phyloP scores from a whole-genome alignment of 495 filamentous ascomycete genomes.

The Lepraria neglecta region DNA sequence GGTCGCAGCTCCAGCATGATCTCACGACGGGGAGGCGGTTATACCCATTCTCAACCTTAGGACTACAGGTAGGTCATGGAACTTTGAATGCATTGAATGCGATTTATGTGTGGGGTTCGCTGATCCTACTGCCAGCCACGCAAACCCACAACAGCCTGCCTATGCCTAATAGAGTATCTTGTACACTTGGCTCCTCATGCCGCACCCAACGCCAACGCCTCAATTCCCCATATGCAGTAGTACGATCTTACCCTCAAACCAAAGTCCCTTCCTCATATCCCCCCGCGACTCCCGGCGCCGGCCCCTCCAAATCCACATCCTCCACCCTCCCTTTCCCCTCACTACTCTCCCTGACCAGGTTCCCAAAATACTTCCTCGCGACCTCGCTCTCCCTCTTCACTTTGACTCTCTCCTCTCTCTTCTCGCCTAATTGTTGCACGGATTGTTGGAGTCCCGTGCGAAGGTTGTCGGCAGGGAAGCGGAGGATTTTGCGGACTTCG shows the following conservation, averaged over 20 bases:
- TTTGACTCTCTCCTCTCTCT: slow-evolving; percentile 73
- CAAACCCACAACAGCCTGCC: neutral
- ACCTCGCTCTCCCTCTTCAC: slow-evolving; percentile 66
- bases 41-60: too few relatives aligned
- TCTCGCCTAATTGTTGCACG: slow-evolving; percentile 70
- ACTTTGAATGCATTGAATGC: too few relatives aligned
- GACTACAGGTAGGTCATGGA: too few relatives aligned
- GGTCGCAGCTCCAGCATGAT: too few relatives aligned
- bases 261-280: slow-evolving; percentile 27
- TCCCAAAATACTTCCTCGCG: slow-evolving; percentile 79
- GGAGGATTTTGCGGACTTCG: slow-evolving; percentile 80
- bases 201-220: neutral
- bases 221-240: too few relatives aligned
- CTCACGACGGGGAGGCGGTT: too few relatives aligned
- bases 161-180: neutral
- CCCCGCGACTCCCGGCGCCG: slow-evolving; percentile 43
- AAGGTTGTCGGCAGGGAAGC: slow-evolving; percentile 74
- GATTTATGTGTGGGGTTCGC: neutral
- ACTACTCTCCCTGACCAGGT: slow-evolving; percentile 69
- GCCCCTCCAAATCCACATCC: slow-evolving; percentile 72
- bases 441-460: slow-evolving; percentile 70
- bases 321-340: slow-evolving; percentile 69
- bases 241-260: neutral
- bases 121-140: too few relatives aligned
- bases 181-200: neutral